These are phyloP conservation scores for Ocimum tenuiflorum DNA, from an alignment of 257 asterid genomes.

Conservation along the genomic window DNA sequence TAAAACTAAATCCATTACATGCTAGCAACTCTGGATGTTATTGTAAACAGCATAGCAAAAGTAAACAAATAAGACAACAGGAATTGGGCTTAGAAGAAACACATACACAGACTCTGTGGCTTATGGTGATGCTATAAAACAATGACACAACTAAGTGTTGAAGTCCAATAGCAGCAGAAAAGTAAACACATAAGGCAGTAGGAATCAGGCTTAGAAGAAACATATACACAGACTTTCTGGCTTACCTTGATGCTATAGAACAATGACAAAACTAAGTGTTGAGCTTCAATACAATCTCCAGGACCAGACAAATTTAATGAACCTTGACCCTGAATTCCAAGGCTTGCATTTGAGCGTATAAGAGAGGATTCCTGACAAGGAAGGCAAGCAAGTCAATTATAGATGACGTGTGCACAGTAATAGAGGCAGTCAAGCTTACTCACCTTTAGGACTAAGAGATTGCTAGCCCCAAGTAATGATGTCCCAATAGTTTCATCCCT, in stretches of 20 bases:
- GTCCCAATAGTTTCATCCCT: slow-evolving; percentile 92
- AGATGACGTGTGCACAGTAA: slow-evolving; percentile 8
- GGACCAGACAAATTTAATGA: slow-evolving; percentile 84
- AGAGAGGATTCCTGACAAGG: slow-evolving; percentile 67
- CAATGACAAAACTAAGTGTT: slow-evolving; percentile 79
- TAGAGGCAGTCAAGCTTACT: slow-evolving; percentile 11
- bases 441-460: slow-evolving; percentile 92
- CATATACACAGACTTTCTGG: slow-evolving; percentile 1
- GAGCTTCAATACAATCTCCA: slow-evolving; percentile 94
- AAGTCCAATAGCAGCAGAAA: slow-evolving; percentile 74
- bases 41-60: background rate
- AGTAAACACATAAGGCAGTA: background rate
- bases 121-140: slow-evolving; percentile 78
- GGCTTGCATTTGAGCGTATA: slow-evolving; percentile 87
- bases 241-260: slow-evolving; percentile 77
- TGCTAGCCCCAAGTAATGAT: slow-evolving; percentile 91
- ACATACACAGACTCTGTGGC: background rate
- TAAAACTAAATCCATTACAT: background rate
- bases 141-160: slow-evolving; percentile 82
- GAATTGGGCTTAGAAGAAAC: slow-evolving; percentile 1
- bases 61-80: background rate
- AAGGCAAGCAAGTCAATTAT: slow-evolving; percentile 16
- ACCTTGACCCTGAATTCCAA: slow-evolving; percentile 98
- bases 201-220: slow-evolving; percentile 1
- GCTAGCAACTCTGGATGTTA: background rate